Evolutionary conservation across 805 yeast species (phyloP).

Genomic region (Brettanomyces anomalus): DNA sequence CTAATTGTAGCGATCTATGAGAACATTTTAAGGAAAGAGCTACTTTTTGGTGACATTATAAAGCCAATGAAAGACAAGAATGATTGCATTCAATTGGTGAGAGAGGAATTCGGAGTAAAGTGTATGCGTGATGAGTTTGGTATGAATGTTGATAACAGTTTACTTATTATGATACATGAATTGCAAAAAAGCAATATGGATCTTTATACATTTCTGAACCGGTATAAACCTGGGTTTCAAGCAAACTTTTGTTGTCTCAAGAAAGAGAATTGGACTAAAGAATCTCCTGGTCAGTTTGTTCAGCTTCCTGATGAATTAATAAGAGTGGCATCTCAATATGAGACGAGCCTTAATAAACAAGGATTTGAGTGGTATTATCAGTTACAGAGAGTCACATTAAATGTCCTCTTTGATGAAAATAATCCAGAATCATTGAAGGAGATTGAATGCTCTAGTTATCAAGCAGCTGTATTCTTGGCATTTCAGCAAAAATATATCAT

Average conservation of each 20-base stretch:
- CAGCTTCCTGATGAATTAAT: constrained; percentile 10
- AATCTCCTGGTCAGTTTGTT: constrained; percentile 14
- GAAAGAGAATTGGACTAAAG: constrained; percentile 14
- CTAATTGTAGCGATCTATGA: not conserved
- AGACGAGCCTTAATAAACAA: constrained; percentile 4
- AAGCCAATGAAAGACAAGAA: not conserved
- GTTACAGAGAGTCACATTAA: constrained; percentile 31
- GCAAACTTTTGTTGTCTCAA: constrained; percentile 5
- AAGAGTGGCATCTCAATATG: constrained; percentile 5
- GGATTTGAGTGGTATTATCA: constrained; percentile 34
- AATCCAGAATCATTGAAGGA: constrained; percentile 7
- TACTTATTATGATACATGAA: not conserved
- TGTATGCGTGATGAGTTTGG: not conserved
- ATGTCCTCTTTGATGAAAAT: constrained; percentile 24
- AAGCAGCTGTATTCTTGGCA: constrained; percentile 31
- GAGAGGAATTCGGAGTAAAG: not conserved
- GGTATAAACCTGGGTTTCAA: not conserved
- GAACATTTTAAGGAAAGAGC: not conserved
- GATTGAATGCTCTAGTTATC: constrained; percentile 31
- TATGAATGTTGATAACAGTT: not conserved
- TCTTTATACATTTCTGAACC: not conserved
- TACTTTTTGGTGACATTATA: not conserved
- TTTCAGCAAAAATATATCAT: constrained; percentile 26
- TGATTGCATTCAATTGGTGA: not conserved
- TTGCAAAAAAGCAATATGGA: not conserved